Base-by-base conservation (phyloP, 1,284 basidiomycete species). In the Bondarzewia mesenterica region DNA sequence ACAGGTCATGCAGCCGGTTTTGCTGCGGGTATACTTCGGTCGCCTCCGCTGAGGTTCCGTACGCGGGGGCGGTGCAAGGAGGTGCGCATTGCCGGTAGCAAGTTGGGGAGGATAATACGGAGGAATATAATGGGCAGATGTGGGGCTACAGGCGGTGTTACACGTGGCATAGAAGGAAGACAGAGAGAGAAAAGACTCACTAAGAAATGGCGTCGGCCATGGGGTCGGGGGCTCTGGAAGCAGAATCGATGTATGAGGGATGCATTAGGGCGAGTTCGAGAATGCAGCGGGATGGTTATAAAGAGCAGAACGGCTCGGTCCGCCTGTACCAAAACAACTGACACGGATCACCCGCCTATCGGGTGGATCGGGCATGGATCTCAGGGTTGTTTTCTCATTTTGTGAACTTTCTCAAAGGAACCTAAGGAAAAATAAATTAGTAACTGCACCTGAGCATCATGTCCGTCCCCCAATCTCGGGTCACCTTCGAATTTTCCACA, bases 21-120 rank as follows among this genome's bases (percentile, higher is more conserved):
- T 90, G 68, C 85, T 88, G 56, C 87, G 78, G 53, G 87, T 89
- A 59, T 89, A 90, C 69, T 90, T 90, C 45, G 86, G 87, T 42
- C 87, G 82, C 63, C 88, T 89, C 52, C 86, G 76, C 58, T 80
- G 77, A 18, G 72, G 20, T 68, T 60, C 50, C 82, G 80, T 44
- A 63, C 68, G 50, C 76, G 74, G 44, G 71, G 64, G 22, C 3
- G 73, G 64, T 14, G 70, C 62, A 44, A 75, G 68, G 29, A 73
- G 64, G 53, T 82, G 76, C 51, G 68, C 67, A 58, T 22, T 65
- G 57, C 39, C 42, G 49, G 42, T 38, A 22, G 43, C 39, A 21
- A 42, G 14, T 7, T 39, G 40, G 20, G 44, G 35, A 27, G 47
- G 52, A 21, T 57, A 54, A 32, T 54, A 55, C 3, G 54, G 12